A percentile compares a stretch with the other conserved stretches of the same genome.
Conservation (phyloP, 805 yeast species). For the Saturnispora gosingensis region DNA sequence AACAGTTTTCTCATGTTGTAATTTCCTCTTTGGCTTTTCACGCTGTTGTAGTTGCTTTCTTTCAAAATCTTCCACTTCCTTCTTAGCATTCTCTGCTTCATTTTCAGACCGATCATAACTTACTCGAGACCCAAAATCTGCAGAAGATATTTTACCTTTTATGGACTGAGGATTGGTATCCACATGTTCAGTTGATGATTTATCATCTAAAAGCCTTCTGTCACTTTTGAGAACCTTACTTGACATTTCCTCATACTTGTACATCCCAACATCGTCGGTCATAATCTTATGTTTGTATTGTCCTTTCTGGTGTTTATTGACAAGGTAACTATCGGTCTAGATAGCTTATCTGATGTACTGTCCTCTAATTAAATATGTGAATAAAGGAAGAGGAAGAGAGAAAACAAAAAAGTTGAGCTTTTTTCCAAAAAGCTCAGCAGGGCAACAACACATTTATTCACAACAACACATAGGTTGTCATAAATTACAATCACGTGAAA, state of each 20-base stretch:
- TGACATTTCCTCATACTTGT: conserved; percentile 67
- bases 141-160: conserved; percentile 54
- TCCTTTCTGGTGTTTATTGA: neutral
- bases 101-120: conserved; percentile 15
- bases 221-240: conserved; percentile 62
- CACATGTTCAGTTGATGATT: conserved; percentile 34
- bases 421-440: neutral
- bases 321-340: neutral
- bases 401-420: neutral
- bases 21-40: conserved; percentile 5
- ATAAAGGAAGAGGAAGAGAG: neutral
- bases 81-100: conserved; percentile 12
- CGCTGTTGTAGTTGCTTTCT: conserved; percentile 5
- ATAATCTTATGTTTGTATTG: neutral
- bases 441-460: neutral
- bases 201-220: conserved; percentile 37
- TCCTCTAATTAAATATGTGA: neutral
- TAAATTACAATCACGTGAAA: neutral
- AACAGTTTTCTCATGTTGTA: conserved; percentile 19
- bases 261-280: conserved; percentile 22
- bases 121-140: conserved; percentile 51
- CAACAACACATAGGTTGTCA: neutral
- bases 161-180: conserved; percentile 66
- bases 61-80: conserved; percentile 9
- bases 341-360: neutral